phyloP scores from a whole-genome alignment of 2,329 filamentous ascomycete genomes.

The Sporothrix luriei region DNA sequence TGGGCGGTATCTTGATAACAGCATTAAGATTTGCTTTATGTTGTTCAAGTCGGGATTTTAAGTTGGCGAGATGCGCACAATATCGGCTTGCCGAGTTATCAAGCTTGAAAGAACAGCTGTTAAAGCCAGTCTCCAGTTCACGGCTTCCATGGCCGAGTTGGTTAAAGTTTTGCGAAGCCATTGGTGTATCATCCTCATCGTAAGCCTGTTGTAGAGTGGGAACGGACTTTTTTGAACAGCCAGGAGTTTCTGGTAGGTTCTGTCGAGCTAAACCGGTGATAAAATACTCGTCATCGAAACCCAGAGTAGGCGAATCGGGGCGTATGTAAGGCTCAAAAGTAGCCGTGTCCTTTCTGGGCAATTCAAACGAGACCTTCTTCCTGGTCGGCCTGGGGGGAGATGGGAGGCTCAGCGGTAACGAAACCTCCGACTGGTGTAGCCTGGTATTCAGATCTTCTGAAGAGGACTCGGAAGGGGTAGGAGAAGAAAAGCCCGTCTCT shows the following conservation, averaged over 20 bases:
- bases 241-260: conserved; percentile 40
- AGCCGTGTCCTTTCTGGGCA: conserved; percentile 41
- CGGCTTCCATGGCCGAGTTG: neutral
- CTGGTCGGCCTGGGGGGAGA: conserved; percentile 38
- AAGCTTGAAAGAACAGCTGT: conserved; percentile 44
- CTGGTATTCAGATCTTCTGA: conserved; percentile 43
- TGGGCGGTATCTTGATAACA: conserved; percentile 42
- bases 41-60: conserved; percentile 53
- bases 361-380: conserved; percentile 52
- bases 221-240: conserved; percentile 35
- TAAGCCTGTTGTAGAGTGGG: conserved; percentile 34
- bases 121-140: conserved; percentile 33
- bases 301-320: conserved; percentile 63
- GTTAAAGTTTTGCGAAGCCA: conserved; percentile 21
- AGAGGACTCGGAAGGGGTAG: conserved; percentile 50
- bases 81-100: conserved; percentile 54
- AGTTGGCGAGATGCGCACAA: conserved; percentile 51
- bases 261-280: conserved; percentile 37
- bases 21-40: conserved; percentile 53
- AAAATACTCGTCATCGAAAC: conserved; percentile 54
- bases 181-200: conserved; percentile 33
- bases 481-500: conserved; percentile 52
- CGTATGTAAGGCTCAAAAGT: conserved; percentile 55
- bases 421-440: conserved; percentile 29
- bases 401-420: conserved; percentile 18